Evolutionary conservation across 1,284 basidiomycete species (phyloP), one percentile per base, ranked within the genome.

Genomic region (Leccinum variabile): DNA sequence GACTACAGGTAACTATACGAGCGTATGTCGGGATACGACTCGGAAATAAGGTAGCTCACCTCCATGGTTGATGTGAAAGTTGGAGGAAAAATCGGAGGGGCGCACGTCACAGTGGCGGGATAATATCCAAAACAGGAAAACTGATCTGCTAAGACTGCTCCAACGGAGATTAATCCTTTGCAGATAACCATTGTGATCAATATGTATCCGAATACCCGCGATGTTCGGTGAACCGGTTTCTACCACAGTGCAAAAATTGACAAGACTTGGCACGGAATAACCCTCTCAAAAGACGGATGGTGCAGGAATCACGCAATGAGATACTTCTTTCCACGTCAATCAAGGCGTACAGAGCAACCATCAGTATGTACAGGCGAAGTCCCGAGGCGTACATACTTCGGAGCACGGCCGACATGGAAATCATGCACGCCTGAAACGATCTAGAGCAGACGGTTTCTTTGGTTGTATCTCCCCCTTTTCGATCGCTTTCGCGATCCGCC

Each of bases 391-490:
- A 6, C 44, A 28, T 52, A 16, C 5, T 52, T 28, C 25, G n/a
- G 14, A 25, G 7, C 13, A 22, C 25, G 8, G 22, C 49, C 2
- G 49, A 52, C 16, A 18, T 32, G 52, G 9, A 61, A n/a, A n/a
- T 72, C 57, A 75, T 37, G 62, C 1, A 22, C 69, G 69, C 55
- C 75, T 81, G 77, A 91, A 91, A 10, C 89, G 81, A 78, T 91
- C 88, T 61, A 91, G 75, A 14, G 88, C 89, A 35, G 87, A 87
- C 2, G 82, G 78, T 68, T 85, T 84, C 64, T 69, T 73, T 11
- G 74, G 73, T 68, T 77, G 75, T 50, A 76, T 72, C 33, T 74
- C 75, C 22, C 80, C 80, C 37, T 71, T 79, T 54, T 78, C 80
- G 8, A 75, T 79, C 28, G 77, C 79, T 46, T 73, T 79, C n/a